Percentiles rank a stretch among this genome's conserved stretches.
phyloP scores from a whole-genome alignment of 2,329 filamentous ascomycete species.

The Aaosphaeria arxii region DNA sequence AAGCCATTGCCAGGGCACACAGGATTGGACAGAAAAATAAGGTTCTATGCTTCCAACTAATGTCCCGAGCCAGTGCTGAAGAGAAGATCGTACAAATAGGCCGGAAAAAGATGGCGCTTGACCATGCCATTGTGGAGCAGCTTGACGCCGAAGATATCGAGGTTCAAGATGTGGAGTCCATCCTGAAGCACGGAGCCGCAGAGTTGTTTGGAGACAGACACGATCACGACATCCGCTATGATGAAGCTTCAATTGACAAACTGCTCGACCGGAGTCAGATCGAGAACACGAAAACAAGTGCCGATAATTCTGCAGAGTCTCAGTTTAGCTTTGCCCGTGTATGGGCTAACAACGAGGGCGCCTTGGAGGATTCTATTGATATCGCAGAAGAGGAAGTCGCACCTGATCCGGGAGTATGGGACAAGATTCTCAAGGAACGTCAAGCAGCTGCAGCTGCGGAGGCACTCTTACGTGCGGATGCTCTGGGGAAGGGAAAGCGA shows the following conservation, averaged over 20 bases:
- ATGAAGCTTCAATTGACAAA: constrained; percentile 77
- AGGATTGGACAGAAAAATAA: constrained; percentile 96
- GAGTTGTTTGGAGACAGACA: constrained; percentile 78
- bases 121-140: constrained; percentile 89
- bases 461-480: constrained; percentile 63
- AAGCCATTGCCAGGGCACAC: constrained; percentile 90
- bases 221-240: constrained; percentile 75
- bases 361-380: constrained; percentile 62
- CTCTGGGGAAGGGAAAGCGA: constrained; percentile 82
- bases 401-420: constrained; percentile 75
- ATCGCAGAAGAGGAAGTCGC: constrained; percentile 52
- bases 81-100: constrained; percentile 97
- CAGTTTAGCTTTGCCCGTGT: constrained; percentile 89
- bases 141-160: constrained; percentile 83
- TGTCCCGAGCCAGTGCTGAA: constrained; percentile 84
- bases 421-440: constrained; percentile 80
- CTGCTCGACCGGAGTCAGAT: constrained; percentile 83
- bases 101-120: constrained; percentile 91
- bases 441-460: constrained; percentile 75
- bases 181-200: constrained; percentile 82
- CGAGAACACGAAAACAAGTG: constrained; percentile 65
- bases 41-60: constrained; percentile 90
- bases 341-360: constrained; percentile 79
- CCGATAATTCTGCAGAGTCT: constrained; percentile 67
- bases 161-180: constrained; percentile 77